These are phyloP conservation scores for Teunomyces tritomae DNA, from an alignment of 805 yeast species.

Conservation along the genomic window DNA sequence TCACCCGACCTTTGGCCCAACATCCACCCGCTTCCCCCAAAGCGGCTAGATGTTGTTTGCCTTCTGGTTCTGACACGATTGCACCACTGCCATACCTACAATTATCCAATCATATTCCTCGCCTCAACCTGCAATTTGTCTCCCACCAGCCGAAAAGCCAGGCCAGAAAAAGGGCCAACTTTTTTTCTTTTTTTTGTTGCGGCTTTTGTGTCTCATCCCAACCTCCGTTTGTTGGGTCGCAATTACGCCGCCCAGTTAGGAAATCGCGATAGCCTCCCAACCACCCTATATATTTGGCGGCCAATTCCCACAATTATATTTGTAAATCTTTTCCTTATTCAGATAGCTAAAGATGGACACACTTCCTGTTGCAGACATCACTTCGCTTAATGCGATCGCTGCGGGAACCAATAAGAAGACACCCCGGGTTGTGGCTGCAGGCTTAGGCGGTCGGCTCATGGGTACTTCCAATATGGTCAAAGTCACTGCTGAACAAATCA, in stretches of 20 bases:
- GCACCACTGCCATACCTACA: neutral
- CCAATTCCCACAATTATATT: neutral
- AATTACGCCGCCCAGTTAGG: neutral
- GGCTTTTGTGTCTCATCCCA: neutral
- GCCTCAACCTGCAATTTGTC: too few species aligned
- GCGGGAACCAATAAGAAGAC: constrained; percentile 74
- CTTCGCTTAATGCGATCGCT: constrained; percentile 73
- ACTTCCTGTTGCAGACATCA: constrained; percentile 51
- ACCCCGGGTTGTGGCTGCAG: constrained; percentile 75
- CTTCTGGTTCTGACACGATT: neutral
- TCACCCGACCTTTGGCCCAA: neutral
- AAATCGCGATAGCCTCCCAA: neutral
- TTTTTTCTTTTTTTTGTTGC: constrained; percentile 1
- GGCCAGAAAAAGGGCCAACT: neutral
- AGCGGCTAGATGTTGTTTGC: neutral
- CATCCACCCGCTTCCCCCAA: neutral
- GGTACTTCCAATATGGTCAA: constrained; percentile 73
- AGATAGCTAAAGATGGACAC: constrained; percentile 7
- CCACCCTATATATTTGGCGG: neutral
- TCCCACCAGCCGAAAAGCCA: too few species aligned
- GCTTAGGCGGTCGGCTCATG: constrained; percentile 73
- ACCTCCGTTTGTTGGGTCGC: neutral
- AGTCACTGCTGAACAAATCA: constrained; percentile 63
- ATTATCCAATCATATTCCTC: neutral
- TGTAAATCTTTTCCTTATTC: neutral